Conservation (phyloP, 805 yeast species). For the Saccharomyces eubayanus region DNA sequence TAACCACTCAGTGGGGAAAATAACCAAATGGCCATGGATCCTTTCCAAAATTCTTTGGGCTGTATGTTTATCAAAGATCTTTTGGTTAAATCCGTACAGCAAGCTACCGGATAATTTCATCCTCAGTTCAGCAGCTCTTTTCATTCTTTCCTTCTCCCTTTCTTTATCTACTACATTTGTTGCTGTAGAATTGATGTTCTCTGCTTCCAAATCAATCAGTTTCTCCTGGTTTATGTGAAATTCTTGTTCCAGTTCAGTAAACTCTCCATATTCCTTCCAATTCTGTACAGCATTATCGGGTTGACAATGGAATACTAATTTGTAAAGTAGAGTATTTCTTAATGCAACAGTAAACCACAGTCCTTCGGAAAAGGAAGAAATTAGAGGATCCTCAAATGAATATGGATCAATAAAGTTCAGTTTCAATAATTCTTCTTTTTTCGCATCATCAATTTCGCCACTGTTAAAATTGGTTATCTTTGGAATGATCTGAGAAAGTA, state of each 20-base stretch:
- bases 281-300: slow-evolving; percentile 88
- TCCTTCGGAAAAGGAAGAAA: slow-evolving; percentile 74
- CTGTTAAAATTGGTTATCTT: slow-evolving; percentile 4
- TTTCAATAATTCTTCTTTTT: slow-evolving; percentile 22
- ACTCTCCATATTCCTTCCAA: slow-evolving; percentile 84
- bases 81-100: slow-evolving; percentile 32
- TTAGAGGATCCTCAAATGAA: slow-evolving; percentile 78
- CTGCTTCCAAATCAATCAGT: slow-evolving; percentile 14
- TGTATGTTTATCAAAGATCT: slow-evolving; percentile 61
- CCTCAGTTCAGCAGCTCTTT: slow-evolving; percentile 19
- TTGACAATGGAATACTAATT: slow-evolving; percentile 84
- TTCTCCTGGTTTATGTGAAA: slow-evolving; percentile 34
- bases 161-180: slow-evolving; percentile 1
- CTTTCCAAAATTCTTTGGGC: slow-evolving; percentile 67
- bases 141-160: slow-evolving; percentile 5
- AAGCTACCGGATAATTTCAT: slow-evolving; percentile 27
- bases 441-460: slow-evolving; percentile 1
- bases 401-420: slow-evolving; percentile 71
- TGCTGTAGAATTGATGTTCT: neutral
- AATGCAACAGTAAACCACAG: slow-evolving; percentile 77
- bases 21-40: slow-evolving; percentile 77
- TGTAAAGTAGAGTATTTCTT: slow-evolving; percentile 70
- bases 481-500: slow-evolving; percentile 24
- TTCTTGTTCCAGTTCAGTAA: slow-evolving; percentile 49
- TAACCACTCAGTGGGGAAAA: slow-evolving; percentile 92